Base-by-base conservation (phyloP, 805 yeast species). In the Candida hispaniensis region DNA sequence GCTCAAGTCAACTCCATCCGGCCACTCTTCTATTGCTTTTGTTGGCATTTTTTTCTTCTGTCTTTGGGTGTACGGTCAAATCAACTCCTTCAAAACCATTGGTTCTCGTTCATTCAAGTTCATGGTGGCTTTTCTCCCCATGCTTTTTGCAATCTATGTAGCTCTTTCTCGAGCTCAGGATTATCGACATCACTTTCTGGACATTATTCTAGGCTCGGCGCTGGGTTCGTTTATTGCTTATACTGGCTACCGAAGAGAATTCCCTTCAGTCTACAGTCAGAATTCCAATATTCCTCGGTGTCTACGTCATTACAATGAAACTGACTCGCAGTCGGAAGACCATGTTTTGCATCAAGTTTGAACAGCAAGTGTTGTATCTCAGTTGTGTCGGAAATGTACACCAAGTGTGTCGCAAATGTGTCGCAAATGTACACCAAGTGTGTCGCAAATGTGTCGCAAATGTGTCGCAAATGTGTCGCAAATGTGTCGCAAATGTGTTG, bases 181-280 rank as follows among this genome's bases (percentile, higher is more conserved):
- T 57, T 86, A 86, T 58, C 68, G 96, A 53, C 98, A 88, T 51
- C 97, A 88, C 57, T 83, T 81, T 51, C 62, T 80, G 11, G 98
- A 88, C 55, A 78, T 91, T 1, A 47, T 79, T 2, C 49, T 77
- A 10, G 98, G 98, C 3, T 63, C 79, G 17, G 11, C 63, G 1
- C 50, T 88, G 3, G 98, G 98, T 1, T 43, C 59, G 4, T 40
- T 60, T 2, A 56, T 77, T 19, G 88, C 86, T 0, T 60, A 58
- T 55, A 65, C 71, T 66, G 59, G 70, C 15, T 76, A 75, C 45
- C 36, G 36, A 23, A 20, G 28, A 12, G 36, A 32, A 23, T 32
- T 32, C 28, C 36, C 36, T 17, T 18, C 14, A n/a, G 18, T 23
- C 36, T 23, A 20, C 23, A 17, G 22, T 23, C 23, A 32, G 28